These are phyloP conservation scores for Xylaria sp. DNA, from an alignment of 2,329 filamentous ascomycete genomes.

Conservation along the genomic window DNA sequence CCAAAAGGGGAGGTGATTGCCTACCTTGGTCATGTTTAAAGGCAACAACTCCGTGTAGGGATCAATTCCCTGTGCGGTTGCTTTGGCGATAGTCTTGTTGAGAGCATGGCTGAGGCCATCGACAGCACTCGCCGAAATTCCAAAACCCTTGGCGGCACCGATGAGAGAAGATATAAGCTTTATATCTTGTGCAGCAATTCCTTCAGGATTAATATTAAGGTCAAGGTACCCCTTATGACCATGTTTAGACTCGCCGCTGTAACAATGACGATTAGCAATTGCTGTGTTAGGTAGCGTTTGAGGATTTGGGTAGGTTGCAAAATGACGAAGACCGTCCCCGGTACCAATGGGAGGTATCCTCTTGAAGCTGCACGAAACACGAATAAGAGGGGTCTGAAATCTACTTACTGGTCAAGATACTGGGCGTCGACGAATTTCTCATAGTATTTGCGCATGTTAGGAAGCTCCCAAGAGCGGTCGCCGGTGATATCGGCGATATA, in stretches of 20 bases:
- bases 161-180: conserved; percentile 20
- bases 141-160: conserved; percentile 15
- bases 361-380: too few species aligned
- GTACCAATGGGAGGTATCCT: too few species aligned
- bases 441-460: conserved; percentile 37
- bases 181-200: conserved; percentile 20
- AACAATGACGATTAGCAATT: neutral
- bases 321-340: too few species aligned
- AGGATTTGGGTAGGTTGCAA: neutral
- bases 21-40: conserved; percentile 14
- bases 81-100: conserved; percentile 4
- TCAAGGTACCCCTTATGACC: conserved; percentile 27
- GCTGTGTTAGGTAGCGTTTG: neutral
- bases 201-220: conserved; percentile 23
- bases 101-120: neutral
- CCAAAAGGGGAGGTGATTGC: neutral
- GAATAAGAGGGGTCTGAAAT: neutral
- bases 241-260: neutral
- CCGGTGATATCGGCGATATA: conserved; percentile 46
- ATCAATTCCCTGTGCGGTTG: neutral
- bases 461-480: conserved; percentile 31
- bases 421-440: conserved; percentile 53
- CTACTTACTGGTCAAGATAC: conserved; percentile 55
- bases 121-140: neutral
- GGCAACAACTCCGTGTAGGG: conserved; percentile 20